Conservation (phyloP, 2,329 filamentous ascomycete genomes). For the Metarhizium brunneum region DNA sequence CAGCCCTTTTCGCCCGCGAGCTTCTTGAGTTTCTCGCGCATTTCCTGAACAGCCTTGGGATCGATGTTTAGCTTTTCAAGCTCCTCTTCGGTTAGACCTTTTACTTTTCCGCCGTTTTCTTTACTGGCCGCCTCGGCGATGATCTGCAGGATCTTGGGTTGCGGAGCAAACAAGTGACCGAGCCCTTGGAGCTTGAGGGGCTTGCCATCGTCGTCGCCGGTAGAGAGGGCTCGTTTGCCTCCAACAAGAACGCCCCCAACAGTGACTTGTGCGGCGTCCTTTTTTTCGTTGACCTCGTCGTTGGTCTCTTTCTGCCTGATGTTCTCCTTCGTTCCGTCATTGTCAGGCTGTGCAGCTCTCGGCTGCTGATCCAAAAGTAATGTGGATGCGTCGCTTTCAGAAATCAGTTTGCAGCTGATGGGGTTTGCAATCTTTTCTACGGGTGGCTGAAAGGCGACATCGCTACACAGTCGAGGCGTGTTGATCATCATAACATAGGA, state of each 20-base stretch:
- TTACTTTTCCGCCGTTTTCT: conserved; percentile 52
- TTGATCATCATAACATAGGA: conserved; percentile 90
- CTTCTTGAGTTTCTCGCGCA: conserved; percentile 59
- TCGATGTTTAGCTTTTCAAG: conserved; percentile 60
- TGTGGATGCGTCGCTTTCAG: conserved; percentile 37
- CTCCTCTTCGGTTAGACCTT: conserved; percentile 54
- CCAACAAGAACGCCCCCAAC: conserved; percentile 47
- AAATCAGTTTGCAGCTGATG: conserved; percentile 67
- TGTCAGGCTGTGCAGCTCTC: conserved; percentile 22
- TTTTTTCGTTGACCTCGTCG: conserved; percentile 21
- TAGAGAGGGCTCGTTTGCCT: conserved; percentile 37
- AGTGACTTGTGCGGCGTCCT: conserved; percentile 22
- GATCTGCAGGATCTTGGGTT: conserved; percentile 22
- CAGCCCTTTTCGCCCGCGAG: conserved; percentile 64
- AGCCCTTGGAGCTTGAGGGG: conserved; percentile 30
- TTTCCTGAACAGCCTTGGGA: conserved; percentile 56
- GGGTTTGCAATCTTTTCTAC: conserved; percentile 66
- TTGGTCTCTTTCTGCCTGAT: conserved; percentile 6
- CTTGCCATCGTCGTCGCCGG: conserved; percentile 36
- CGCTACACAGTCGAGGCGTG: conserved; percentile 78
- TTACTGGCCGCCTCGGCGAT: conserved; percentile 36
- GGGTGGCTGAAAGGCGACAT: conserved; percentile 77
- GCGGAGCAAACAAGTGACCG: conserved; percentile 18
- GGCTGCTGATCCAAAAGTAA: conserved; percentile 26
- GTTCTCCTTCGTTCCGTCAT: conserved; percentile 7